A percentile compares a stretch with the other conserved stretches of the same genome.
Conservation (phyloP, 2,329 filamentous ascomycete species). For the Fusarium pininemorale region DNA sequence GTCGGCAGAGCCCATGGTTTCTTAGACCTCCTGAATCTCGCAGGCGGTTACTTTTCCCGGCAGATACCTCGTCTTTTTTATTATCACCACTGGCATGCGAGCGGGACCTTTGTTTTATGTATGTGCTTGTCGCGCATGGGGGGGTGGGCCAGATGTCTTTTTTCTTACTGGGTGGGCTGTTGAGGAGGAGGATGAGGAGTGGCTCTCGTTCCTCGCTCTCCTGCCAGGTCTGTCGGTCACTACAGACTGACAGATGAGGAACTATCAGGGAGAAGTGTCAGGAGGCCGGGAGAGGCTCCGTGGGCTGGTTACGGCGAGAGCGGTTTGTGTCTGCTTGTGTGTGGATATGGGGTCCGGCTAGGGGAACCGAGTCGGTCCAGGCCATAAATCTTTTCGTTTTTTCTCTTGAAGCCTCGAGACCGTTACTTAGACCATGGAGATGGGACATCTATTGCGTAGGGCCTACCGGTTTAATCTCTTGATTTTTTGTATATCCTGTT, state of each 20-base stretch:
- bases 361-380: slow-evolving; percentile 47
- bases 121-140: slow-evolving; percentile 46
- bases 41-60: slow-evolving; percentile 33
- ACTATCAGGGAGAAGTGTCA: slow-evolving; percentile 36
- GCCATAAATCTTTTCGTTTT: slow-evolving; percentile 60
- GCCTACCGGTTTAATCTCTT: slow-evolving; percentile 47
- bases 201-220: slow-evolving; percentile 37
- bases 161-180: slow-evolving; percentile 35
- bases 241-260: slow-evolving; percentile 44
- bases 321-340: slow-evolving; percentile 39
- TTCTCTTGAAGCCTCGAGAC: slow-evolving; percentile 50
- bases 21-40: slow-evolving; percentile 29
- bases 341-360: slow-evolving; percentile 39
- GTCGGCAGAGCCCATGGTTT: slow-evolving; percentile 30
- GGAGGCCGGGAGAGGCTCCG: slow-evolving; percentile 26
- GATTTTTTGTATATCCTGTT: slow-evolving; percentile 36
- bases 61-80: slow-evolving; percentile 43
- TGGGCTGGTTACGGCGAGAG: slow-evolving; percentile 35
- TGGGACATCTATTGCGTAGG: slow-evolving; percentile 47
- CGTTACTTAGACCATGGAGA: slow-evolving; percentile 51
- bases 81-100: slow-evolving; percentile 46
- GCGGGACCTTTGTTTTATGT: slow-evolving; percentile 49
- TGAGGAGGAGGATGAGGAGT: slow-evolving; percentile 41
- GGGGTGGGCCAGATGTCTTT: slow-evolving; percentile 47
- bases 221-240: slow-evolving; percentile 37